Evolutionary conservation across 495 filamentous ascomycete species (phyloP), one percentile per base, ranked within the genome.

Genomic region (Sordaria brevicollis): DNA sequence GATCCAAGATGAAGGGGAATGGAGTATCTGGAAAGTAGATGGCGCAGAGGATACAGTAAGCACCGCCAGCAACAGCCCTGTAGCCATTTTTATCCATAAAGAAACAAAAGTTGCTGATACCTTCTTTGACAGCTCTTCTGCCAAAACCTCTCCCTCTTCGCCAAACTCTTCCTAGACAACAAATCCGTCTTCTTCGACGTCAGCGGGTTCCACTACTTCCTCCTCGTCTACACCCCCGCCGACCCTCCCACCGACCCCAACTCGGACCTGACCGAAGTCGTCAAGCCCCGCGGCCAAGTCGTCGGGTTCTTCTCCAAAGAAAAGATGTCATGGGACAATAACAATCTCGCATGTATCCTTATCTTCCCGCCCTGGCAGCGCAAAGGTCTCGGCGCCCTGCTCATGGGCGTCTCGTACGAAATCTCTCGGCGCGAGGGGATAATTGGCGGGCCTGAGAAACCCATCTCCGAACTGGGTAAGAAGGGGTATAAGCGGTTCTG

Each of bases 171-270:
- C 79, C 89, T 99, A 68, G 94, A 97, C 78, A 97, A 94, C 77
- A 99, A 99, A 78, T 96, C 93, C 25, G 93, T 99, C 71, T 98
- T 97, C 81, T 99, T 96, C 83, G 96, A 98, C 75, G 93, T 97
- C 70, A 88, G 89, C 38, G 92, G 91, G 69, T 99, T 99, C 82
- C 89, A 94, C 73, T 99, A 97, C 84, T 98, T 96, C 77, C 88
- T 96, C 25, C 89, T 98, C 68, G 87, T 92, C 65, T 83, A 89
- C 70, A 89, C 86, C 4, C 82, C 82, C 75, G 85, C 81, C 66
- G 76, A 77, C 66, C 82, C 75, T 71, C 38, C 81, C 7, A 67
- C 80, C 1, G 75, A 80, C 71, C 76, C 72, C 4, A 19, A 43
- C 31, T 34, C 65, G 36, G 70, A 67, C 5, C 31, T 67, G 15